Conservation (phyloP, 768 basidiomycete genomes). For the Russula olivacea region DNA sequence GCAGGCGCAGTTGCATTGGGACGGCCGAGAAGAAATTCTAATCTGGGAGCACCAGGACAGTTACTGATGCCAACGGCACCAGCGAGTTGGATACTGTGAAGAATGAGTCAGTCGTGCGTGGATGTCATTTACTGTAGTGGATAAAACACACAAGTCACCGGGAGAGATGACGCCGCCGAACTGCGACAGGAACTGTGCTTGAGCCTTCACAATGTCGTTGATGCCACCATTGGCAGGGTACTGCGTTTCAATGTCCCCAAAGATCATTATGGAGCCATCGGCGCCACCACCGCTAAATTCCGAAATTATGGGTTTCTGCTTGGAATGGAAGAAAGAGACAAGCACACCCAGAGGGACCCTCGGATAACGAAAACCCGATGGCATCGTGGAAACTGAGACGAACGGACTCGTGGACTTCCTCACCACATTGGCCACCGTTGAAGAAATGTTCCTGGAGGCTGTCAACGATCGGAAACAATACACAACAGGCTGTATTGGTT, state of each 20-base stretch:
- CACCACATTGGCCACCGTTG: constrained; percentile 31
- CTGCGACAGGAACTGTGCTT: constrained; percentile 34
- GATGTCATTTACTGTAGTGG: too few species aligned
- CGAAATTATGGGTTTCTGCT: background rate
- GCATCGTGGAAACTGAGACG: constrained; percentile 31
- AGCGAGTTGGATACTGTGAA: constrained; percentile 33
- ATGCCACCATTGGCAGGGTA: constrained; percentile 42
- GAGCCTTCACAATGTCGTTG: constrained; percentile 38
- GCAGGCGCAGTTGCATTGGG: constrained; percentile 30
- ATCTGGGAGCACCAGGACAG: constrained; percentile 38
- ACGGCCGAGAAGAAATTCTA: constrained; percentile 38
- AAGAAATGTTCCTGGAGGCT: constrained; percentile 31
- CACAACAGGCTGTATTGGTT: constrained; percentile 32
- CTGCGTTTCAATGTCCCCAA: constrained; percentile 38
- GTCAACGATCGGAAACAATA: constrained; percentile 31
- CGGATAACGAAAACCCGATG: constrained; percentile 21
- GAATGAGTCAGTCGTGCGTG: background rate
- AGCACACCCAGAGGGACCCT: constrained; percentile 20
- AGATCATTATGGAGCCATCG: constrained; percentile 47
- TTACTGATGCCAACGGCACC: constrained; percentile 35
- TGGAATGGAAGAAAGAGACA: background rate
- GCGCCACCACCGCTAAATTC: constrained; percentile 30
- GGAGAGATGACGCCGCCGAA: constrained; percentile 33
- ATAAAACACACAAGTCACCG: constrained; percentile 43
- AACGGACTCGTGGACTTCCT: constrained; percentile 30